Evolutionary conservation across 2,329 filamentous ascomycete species (phyloP).

Genomic region (Coniochaeta sp.): DNA sequence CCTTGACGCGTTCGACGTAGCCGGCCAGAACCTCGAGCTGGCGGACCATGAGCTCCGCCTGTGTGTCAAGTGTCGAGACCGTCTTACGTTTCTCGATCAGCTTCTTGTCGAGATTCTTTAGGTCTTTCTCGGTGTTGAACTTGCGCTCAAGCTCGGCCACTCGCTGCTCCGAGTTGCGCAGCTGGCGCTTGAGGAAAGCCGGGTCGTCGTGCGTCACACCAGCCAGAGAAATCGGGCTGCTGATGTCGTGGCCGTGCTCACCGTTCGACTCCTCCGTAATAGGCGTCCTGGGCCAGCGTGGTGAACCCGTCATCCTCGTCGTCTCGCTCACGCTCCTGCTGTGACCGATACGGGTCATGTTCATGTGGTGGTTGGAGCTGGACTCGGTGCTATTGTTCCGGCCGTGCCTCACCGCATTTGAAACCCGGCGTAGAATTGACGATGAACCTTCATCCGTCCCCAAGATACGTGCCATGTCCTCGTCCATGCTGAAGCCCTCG

Average conservation of each 20-base stretch:
- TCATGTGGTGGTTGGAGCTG: conserved; percentile 27
- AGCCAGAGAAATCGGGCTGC: conserved; percentile 62
- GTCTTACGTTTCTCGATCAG: conserved; percentile 91
- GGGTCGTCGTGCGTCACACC: conserved; percentile 54
- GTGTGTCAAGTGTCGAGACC: conserved; percentile 86
- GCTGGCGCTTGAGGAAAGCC: conserved; percentile 62
- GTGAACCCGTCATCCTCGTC: conserved; percentile 56
- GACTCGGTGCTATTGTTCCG: conserved; percentile 75
- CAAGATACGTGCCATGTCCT: conserved; percentile 87
- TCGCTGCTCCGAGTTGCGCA: conserved; percentile 73
- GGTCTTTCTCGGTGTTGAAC: conserved; percentile 56
- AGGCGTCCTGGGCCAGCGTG: conserved; percentile 65
- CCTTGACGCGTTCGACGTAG: conserved; percentile 80
- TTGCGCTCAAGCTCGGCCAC: conserved; percentile 84
- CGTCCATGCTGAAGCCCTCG: conserved; percentile 88
- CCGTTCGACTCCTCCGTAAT: conserved; percentile 46
- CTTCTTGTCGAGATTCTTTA: conserved; percentile 77
- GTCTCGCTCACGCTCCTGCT: conserved; percentile 60
- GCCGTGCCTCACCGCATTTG: conserved; percentile 88
- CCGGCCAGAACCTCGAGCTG: conserved; percentile 86
- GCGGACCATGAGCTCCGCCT: conserved; percentile 90
- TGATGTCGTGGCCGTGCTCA: conserved; percentile 51
- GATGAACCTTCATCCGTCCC: conserved; percentile 69
- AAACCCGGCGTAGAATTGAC: conserved; percentile 80
- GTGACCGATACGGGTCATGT: conserved; percentile 40